phyloP scores from a whole-genome alignment of 495 filamentous ascomycete species.

The Talaromyces trachyspermus region DNA sequence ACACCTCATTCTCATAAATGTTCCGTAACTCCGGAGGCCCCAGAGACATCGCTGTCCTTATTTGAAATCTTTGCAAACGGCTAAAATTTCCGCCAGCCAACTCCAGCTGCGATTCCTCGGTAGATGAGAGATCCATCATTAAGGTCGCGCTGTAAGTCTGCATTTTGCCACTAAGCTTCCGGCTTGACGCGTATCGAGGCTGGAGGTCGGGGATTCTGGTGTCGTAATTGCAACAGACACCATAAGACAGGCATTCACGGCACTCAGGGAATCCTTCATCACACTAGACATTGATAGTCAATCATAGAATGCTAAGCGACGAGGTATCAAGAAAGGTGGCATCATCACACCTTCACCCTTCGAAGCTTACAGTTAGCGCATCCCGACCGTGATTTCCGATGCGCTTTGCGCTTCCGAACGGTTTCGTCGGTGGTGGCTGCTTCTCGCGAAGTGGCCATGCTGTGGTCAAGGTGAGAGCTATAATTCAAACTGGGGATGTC shows the following conservation, averaged over 20 bases:
- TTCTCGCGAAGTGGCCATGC: not conserved
- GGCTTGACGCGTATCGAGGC: not conserved
- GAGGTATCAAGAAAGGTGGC: not conserved
- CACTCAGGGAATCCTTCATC: constrained; percentile 34
- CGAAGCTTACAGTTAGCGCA: constrained; percentile 39
- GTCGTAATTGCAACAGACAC: constrained; percentile 2
- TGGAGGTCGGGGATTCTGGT: not conserved
- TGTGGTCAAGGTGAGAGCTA: not conserved
- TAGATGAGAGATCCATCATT: not conserved
- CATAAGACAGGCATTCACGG: not conserved
- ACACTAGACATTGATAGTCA: constrained; percentile 18
- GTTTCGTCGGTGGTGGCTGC: not conserved
- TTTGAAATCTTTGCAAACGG: constrained; percentile 22
- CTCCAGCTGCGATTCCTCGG: not conserved
- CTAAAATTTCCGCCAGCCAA: constrained; percentile 19
- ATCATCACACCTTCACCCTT: constrained; percentile 28
- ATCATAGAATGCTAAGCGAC: not conserved
- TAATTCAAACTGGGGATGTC: not conserved
- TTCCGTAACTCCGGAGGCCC: constrained; percentile 1
- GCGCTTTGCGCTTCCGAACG: constrained; percentile 3
- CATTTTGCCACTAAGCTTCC: not conserved
- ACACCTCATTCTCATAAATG: not conserved
- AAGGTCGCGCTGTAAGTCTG: not conserved
- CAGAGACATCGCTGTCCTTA: constrained; percentile 22
- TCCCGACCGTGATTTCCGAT: constrained; percentile 28